These are phyloP conservation scores for Euphorbia lathyris DNA, from an alignment of 345 rosid species.

Conservation along the genomic window DNA sequence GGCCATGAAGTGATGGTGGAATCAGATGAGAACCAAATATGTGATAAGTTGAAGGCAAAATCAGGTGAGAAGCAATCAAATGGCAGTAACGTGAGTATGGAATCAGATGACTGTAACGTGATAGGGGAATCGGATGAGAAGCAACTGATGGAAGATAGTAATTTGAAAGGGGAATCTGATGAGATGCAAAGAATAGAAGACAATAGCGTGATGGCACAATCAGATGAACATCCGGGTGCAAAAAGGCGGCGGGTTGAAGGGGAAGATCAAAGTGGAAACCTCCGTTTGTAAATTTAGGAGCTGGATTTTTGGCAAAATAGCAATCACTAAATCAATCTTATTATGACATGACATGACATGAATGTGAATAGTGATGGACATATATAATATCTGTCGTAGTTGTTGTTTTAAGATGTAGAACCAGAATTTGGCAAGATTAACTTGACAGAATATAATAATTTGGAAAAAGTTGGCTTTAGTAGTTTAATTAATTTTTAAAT, in stretches of 20 bases:
- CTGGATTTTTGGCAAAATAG: background rate
- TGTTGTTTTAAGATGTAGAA: background rate
- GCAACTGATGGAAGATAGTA: conserved; percentile 5
- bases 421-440: background rate
- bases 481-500: too few species aligned
- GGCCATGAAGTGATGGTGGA: conserved; percentile 14
- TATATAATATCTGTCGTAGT: background rate
- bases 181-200: conserved; percentile 28
- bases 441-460: background rate
- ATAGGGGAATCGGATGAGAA: conserved; percentile 34
- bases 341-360: background rate
- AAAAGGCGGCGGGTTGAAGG: conserved; percentile 58
- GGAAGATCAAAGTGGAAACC: conserved; percentile 14
- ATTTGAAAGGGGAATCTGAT: conserved; percentile 19
- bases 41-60: conserved; percentile 14
- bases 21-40: conserved; percentile 32
- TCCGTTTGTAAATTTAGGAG: conserved; percentile 22
- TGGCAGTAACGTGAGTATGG: conserved; percentile 11
- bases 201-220: background rate
- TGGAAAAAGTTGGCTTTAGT: too few species aligned
- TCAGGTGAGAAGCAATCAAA: conserved; percentile 34
- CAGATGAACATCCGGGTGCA: conserved; percentile 44
- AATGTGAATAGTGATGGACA: conserved; percentile 27
- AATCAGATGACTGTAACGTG: conserved; percentile 34
- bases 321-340: conserved; percentile 8